Percentiles rank a stretch among this genome's conserved stretches.
Conservation (phyloP, 345 rosid species). For the Passiflora organensis region DNA sequence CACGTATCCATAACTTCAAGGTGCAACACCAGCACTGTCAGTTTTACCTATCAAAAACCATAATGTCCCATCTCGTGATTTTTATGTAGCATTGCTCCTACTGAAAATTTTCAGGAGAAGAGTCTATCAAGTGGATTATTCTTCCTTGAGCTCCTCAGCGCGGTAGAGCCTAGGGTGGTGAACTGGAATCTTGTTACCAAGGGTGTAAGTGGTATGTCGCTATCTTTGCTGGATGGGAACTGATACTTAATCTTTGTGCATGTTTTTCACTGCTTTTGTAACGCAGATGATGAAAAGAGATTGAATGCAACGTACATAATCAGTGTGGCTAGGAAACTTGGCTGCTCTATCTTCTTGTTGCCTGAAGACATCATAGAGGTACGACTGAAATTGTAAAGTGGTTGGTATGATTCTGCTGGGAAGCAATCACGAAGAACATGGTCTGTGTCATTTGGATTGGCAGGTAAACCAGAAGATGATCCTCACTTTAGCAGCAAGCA, state of each 20-base stretch:
- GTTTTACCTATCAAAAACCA: background rate
- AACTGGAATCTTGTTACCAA: constrained; percentile 95
- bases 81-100: background rate
- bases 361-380: constrained; percentile 99
- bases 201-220: constrained; percentile 74
- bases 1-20: constrained; percentile 72
- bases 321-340: constrained; percentile 91
- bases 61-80: background rate
- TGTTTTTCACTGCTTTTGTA: background rate
- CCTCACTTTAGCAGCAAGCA: constrained; percentile 72
- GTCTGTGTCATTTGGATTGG: constrained; percentile 9
- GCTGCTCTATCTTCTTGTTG: constrained; percentile 92
- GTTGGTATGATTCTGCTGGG: too few relatives aligned
- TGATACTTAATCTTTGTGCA: background rate
- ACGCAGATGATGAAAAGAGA: constrained; percentile 77
- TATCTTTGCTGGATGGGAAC: background rate
- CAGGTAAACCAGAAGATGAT: constrained; percentile 98
- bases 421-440: background rate
- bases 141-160: constrained; percentile 85
- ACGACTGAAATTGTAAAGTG: background rate
- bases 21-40: constrained; percentile 28
- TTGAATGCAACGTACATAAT: constrained; percentile 92
- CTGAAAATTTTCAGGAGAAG: constrained; percentile 56
- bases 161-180: constrained; percentile 92
- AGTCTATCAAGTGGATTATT: constrained; percentile 67